These are phyloP conservation scores for Mycocentrospora acerina DNA, from an alignment of 2,329 filamentous ascomycete species.

Conservation along the genomic window DNA sequence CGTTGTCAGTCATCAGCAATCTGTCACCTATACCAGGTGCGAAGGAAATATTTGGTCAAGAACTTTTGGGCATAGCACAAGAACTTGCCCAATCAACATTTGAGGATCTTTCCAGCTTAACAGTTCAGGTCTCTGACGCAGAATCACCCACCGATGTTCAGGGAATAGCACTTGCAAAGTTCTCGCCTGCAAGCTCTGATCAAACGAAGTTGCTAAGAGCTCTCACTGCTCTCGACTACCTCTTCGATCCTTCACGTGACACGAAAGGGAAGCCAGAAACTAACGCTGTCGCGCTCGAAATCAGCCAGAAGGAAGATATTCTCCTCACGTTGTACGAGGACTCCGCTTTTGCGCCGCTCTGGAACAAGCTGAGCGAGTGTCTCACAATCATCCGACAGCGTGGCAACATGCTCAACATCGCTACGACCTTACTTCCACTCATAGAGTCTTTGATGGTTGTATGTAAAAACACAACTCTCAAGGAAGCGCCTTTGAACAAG, in stretches of 20 bases:
- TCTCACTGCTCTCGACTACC: constrained; percentile 88
- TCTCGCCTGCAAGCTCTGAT: constrained; percentile 92
- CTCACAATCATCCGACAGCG: constrained; percentile 84
- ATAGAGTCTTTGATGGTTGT: constrained; percentile 99
- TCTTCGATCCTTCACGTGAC: constrained; percentile 80
- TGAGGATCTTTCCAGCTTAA: constrained; percentile 77
- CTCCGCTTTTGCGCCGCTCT: constrained; percentile 83
- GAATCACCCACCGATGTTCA: constrained; percentile 92
- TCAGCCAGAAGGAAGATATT: constrained; percentile 76
- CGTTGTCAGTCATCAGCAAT: constrained; percentile 97
- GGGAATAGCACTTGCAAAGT: constrained; percentile 88
- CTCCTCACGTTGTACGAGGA: constrained; percentile 88
- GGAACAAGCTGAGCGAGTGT: constrained; percentile 89
- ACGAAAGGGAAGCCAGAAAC: constrained; percentile 51
- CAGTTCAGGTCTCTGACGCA: constrained; percentile 83
- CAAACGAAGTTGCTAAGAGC: constrained; percentile 94
- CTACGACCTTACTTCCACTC: constrained; percentile 88
- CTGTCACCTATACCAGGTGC: constrained; percentile 89
- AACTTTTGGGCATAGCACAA: constrained; percentile 85
- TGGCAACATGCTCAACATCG: constrained; percentile 95
- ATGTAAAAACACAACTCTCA: constrained; percentile 92
- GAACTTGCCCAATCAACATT: constrained; percentile 82
- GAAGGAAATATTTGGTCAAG: constrained; percentile 87
- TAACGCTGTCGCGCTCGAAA: constrained; percentile 55
- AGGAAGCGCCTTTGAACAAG: constrained; percentile 59